Evolutionary conservation across 2,329 filamentous ascomycete species (phyloP).

Genomic region (Calonectria naviculata): DNA sequence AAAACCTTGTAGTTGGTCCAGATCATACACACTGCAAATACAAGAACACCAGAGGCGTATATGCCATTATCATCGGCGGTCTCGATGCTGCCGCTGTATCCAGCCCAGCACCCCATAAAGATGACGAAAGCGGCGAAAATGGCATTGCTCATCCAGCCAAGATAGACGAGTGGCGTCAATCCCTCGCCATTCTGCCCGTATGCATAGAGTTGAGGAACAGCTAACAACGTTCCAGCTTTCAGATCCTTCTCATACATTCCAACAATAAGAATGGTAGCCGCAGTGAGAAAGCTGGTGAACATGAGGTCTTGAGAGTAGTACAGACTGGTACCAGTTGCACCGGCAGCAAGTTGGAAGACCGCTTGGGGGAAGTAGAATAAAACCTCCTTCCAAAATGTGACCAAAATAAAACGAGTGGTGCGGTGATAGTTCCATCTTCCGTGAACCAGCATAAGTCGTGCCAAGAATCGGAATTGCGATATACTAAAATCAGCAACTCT

Average conservation of each 20-base stretch:
- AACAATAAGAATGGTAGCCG: constrained; percentile 90
- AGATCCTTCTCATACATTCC: constrained; percentile 97
- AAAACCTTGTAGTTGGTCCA: constrained; percentile 83
- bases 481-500: constrained; percentile 93
- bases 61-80: constrained; percentile 73
- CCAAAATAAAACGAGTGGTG: constrained; percentile 90
- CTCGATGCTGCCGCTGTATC: constrained; percentile 60
- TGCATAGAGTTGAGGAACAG: constrained; percentile 90
- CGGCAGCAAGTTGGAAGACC: constrained; percentile 83
- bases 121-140: constrained; percentile 76
- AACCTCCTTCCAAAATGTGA: constrained; percentile 91
- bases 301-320: constrained; percentile 80
- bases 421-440: constrained; percentile 92
- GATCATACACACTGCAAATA: constrained; percentile 76
- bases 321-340: constrained; percentile 90
- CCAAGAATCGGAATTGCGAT: constrained; percentile 90
- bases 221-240: constrained; percentile 82
- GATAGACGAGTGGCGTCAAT: constrained; percentile 79
- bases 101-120: constrained; percentile 74
- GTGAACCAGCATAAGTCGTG: constrained; percentile 85
- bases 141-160: constrained; percentile 82
- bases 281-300: constrained; percentile 90
- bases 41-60: constrained; percentile 80
- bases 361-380: constrained; percentile 89
- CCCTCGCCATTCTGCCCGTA: constrained; percentile 79